Percentiles rank a stretch among this genome's conserved stretches.
phyloP scores from a whole-genome alignment of 1,284 basidiomycete species.

The Ganoderma meredithae region DNA sequence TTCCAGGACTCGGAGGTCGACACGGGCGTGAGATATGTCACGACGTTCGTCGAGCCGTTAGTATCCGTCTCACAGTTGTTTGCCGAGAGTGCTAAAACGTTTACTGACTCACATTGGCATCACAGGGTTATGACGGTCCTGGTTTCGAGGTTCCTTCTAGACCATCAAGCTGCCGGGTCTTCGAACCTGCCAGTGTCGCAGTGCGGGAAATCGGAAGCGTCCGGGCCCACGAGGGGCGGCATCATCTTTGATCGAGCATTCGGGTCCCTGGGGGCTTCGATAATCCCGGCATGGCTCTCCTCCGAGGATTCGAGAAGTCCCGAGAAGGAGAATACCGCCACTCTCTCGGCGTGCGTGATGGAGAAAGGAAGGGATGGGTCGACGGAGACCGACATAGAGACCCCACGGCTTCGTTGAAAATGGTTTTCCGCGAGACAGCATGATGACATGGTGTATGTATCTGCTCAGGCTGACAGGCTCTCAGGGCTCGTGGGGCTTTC shows the following conservation, averaged over 20 bases:
- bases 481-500: too few species aligned
- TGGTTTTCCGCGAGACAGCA: too few species aligned
- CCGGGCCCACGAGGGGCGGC: background rate
- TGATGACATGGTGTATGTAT: too few species aligned
- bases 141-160: conserved; percentile 15
- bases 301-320: background rate
- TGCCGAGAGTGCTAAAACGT: background rate
- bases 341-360: too few species aligned
- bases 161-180: conserved; percentile 4
- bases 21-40: background rate
- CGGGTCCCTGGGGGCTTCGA: conserved; percentile 10
- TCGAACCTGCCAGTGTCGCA: background rate
- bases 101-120: background rate
- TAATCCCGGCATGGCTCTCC: background rate
- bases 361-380: background rate
- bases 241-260: conserved; percentile 4
- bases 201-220: background rate
- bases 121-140: conserved; percentile 9
- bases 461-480: too few species aligned
- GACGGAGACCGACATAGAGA: background rate
- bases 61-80: background rate
- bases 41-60: conserved; percentile 8
- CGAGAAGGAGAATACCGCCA: background rate
- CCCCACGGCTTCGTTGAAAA: too few species aligned
- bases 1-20: background rate